phyloP scores from a whole-genome alignment of 2,329 filamentous ascomycete species.

The Claviceps cyperi region DNA sequence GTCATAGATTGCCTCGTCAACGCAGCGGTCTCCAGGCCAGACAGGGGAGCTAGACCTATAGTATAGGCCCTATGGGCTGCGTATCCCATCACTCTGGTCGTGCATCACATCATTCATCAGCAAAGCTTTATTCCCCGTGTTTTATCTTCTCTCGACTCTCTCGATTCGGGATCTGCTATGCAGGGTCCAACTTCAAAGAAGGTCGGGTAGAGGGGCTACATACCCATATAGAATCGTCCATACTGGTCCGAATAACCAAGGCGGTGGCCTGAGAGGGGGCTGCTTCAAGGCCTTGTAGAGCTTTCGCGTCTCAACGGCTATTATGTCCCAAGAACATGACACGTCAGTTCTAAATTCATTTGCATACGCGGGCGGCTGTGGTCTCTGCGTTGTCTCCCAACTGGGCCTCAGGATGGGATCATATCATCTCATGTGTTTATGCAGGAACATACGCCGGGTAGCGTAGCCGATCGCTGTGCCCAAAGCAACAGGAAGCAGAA shows the following conservation, averaged over 20 bases:
- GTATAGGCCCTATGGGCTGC: conserved; percentile 66
- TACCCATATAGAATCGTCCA: conserved; percentile 53
- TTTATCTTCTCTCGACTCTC: no score
- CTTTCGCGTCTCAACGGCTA: conserved; percentile 43
- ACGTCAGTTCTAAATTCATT: no score
- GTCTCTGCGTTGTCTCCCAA: no score
- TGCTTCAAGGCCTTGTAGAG: conserved; percentile 55
- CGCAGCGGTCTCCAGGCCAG: conserved; percentile 37
- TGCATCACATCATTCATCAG: not conserved
- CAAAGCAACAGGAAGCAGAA: conserved; percentile 60
- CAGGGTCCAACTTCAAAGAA: no score
- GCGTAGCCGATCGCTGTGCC: conserved; percentile 62
- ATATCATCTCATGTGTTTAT: no score
- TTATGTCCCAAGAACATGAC: not conserved
- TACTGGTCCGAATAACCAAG: conserved; percentile 47
- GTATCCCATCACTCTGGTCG: conserved; percentile 61
- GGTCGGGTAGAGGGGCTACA: conserved; percentile 1
- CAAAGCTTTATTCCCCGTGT: not conserved
- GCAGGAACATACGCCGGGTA: conserved; percentile 40
- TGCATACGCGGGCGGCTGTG: no score
- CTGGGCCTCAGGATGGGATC: no score
- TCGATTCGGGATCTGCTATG: no score
- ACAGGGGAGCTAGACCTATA: conserved; percentile 42
- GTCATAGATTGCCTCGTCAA: conserved; percentile 53
- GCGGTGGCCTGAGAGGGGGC: conserved; percentile 46